Evolutionary conservation across 2,329 filamentous ascomycete species (phyloP).

Genomic region (Aureobasidium namibiae): DNA sequence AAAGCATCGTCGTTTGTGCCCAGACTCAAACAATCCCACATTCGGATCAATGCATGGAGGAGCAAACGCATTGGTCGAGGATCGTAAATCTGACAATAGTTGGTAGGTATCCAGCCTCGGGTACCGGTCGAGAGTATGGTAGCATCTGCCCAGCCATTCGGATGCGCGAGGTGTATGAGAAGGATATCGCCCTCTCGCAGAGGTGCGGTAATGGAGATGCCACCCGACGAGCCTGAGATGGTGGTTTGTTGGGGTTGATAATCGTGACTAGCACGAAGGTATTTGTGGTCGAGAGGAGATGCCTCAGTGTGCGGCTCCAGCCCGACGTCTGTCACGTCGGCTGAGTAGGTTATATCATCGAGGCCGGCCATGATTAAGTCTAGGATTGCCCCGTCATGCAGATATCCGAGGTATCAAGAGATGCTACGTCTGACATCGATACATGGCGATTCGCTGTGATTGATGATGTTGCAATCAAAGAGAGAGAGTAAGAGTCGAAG

Average conservation of each 20-base stretch:
- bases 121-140: conserved; percentile 79
- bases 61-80: conserved; percentile 78
- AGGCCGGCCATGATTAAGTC: neutral
- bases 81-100: conserved; percentile 95
- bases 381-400: neutral
- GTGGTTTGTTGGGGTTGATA: conserved; percentile 74
- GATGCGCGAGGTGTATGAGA: conserved; percentile 90
- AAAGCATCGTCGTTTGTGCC: conserved; percentile 57
- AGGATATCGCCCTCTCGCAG: conserved; percentile 88
- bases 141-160: conserved; percentile 97
- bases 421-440: neutral
- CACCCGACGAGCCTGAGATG: conserved; percentile 63
- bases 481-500: neutral
- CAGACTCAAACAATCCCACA: conserved; percentile 82
- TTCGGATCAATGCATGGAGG: conserved; percentile 76
- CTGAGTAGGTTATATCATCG: neutral
- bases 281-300: conserved; percentile 75
- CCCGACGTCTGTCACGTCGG: neutral
- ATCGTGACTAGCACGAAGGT: conserved; percentile 85
- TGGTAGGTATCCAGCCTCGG: conserved; percentile 92
- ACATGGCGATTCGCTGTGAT: neutral
- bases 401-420: neutral
- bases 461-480: neutral
- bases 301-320: neutral
- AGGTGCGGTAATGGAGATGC: conserved; percentile 62